phyloP scores from a whole-genome alignment of 257 asterid genomes.

The Primulina huaijiensis region DNA sequence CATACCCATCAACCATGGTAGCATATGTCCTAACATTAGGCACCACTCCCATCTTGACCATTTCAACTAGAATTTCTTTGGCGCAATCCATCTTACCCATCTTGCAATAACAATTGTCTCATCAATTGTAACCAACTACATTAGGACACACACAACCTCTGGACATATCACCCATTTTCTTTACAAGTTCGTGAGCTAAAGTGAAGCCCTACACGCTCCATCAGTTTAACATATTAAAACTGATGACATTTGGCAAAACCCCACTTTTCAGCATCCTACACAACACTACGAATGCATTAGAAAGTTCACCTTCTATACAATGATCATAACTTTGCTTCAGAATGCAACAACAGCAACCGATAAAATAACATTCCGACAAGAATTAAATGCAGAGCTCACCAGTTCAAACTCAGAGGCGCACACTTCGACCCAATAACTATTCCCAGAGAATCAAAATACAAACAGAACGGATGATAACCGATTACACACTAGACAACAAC shows the following conservation, averaged over 20 bases:
- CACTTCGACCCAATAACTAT: neutral
- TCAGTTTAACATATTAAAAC: neutral
- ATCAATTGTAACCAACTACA: constrained; percentile 53
- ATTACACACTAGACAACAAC: neutral
- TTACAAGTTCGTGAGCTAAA: neutral
- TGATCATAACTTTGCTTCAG: constrained; percentile 37
- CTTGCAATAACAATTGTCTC: constrained; percentile 41
- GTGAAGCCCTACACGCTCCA: neutral
- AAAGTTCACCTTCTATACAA: constrained; percentile 51
- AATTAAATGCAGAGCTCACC: neutral
- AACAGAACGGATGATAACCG: neutral
- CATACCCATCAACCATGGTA: constrained; percentile 70
- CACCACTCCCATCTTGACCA: constrained; percentile 46
- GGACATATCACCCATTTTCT: constrained; percentile 35
- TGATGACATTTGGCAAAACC: neutral
- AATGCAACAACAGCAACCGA: neutral
- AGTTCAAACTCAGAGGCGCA: neutral
- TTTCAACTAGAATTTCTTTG: constrained; percentile 46
- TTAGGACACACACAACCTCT: constrained; percentile 46
- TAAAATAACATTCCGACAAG: neutral
- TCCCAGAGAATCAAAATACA: neutral
- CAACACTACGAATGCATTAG: constrained; percentile 51
- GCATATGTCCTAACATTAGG: constrained; percentile 74
- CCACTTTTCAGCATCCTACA: constrained; percentile 23
- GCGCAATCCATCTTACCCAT: constrained; percentile 30